A percentile compares a stretch with the other conserved stretches of the same genome.
Conservation (phyloP, 164 flowering plant species). For the Tetrastigma voinierianum region DNA sequence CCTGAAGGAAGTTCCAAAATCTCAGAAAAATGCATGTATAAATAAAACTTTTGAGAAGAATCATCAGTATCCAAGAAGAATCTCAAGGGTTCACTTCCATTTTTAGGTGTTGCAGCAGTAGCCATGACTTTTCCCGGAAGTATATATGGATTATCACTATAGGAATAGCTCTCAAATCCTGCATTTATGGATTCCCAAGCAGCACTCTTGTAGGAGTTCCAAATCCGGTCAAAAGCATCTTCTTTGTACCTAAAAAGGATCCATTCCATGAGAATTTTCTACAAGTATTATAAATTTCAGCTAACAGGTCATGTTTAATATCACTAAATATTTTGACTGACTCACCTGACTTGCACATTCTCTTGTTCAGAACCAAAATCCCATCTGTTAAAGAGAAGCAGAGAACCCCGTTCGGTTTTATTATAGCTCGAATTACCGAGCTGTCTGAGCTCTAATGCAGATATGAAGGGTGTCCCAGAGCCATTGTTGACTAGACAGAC, state of each 20-base stretch:
- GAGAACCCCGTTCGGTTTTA: neutral
- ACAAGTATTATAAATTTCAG: no score
- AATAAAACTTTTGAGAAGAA: slow-evolving; percentile 9
- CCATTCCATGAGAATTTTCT: no score
- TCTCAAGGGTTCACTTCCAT: slow-evolving; percentile 9
- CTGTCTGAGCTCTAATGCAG: slow-evolving; percentile 14
- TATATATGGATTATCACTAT: neutral
- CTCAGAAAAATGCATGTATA: slow-evolving; percentile 46
- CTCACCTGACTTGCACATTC: no score
- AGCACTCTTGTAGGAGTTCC: slow-evolving; percentile 11
- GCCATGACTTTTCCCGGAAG: slow-evolving; percentile 17
- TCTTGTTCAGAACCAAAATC: slow-evolving; percentile 2
- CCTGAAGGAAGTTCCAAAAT: slow-evolving; percentile 14
- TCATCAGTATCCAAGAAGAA: slow-evolving; percentile 13
- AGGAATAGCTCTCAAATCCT: neutral
- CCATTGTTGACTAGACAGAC: slow-evolving; percentile 27
- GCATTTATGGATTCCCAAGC: slow-evolving; percentile 1
- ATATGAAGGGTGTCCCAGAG: slow-evolving; percentile 25
- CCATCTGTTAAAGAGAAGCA: neutral
- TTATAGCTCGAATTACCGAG: neutral
- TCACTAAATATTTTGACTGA: no score
- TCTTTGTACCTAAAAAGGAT: slow-evolving; percentile 21
- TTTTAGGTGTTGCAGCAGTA: slow-evolving; percentile 23
- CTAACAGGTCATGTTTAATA: no score
- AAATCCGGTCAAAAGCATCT: slow-evolving; percentile 35